phyloP scores from a whole-genome alignment of 805 yeast species.

The Crinitomyces ghanaensis region DNA sequence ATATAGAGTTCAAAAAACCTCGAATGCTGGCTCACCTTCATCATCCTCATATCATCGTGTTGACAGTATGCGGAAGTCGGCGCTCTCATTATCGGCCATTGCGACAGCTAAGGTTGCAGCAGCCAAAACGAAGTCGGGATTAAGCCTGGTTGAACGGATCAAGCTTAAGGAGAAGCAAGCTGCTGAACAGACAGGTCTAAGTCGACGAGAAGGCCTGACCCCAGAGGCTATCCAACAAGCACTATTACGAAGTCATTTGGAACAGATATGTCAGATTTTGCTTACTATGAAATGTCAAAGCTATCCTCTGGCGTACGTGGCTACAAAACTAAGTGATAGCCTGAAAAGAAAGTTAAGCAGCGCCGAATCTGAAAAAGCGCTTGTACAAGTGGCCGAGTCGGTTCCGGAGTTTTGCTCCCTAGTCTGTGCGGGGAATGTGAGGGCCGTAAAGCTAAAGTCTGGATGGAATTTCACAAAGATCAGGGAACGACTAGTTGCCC shows the following conservation, averaged over 20 bases:
- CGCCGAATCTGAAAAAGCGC: constrained; percentile 15
- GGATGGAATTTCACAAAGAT: constrained; percentile 1
- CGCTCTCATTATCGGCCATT: no score
- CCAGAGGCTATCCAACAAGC: constrained; percentile 7
- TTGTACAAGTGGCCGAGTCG: constrained; percentile 13
- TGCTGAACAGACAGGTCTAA: no score
- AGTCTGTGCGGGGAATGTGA: constrained; percentile 15
- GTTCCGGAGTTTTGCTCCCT: constrained; percentile 20
- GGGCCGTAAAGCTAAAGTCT: constrained; percentile 13
- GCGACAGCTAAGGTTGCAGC: no score
- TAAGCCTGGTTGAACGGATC: no score
- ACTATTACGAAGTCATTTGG: constrained; percentile 19
- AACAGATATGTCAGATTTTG: constrained; percentile 15
- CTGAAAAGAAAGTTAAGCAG: constrained; percentile 15
- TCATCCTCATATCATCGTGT: no score
- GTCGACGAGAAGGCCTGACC: no score
- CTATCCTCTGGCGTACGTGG: constrained; percentile 16
- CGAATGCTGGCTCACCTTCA: no score
- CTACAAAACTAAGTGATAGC: constrained; percentile 15
- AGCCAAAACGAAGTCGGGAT: no score
- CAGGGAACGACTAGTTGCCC: constrained; percentile 10
- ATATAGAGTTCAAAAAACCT: no score
- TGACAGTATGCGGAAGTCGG: no score
- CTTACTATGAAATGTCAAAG: constrained; percentile 9
- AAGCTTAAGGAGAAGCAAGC: no score